Evolutionary conservation across 2,329 filamentous ascomycete genomes (phyloP).

Genomic region (Pseudocercospora fuligena): DNA sequence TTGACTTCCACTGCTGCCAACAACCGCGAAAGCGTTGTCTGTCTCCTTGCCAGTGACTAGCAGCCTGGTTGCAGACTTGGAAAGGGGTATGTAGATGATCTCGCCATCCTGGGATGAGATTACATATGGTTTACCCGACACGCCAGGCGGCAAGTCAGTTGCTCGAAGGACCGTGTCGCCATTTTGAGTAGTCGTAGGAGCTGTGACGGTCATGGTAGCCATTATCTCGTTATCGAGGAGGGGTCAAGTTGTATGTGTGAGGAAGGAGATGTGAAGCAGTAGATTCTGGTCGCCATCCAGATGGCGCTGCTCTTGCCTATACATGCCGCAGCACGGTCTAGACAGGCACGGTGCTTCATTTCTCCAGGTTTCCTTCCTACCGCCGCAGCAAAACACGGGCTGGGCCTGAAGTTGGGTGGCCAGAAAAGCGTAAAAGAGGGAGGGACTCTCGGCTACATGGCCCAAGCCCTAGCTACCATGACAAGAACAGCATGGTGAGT

Average conservation of each 20-base stretch:
- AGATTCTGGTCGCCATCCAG: not conserved
- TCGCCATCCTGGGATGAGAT: constrained; percentile 51
- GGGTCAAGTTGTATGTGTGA: not conserved
- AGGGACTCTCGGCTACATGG: constrained; percentile 11
- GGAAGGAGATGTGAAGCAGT: not conserved
- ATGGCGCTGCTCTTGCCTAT: not conserved
- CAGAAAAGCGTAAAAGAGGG: not conserved
- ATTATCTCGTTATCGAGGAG: not conserved
- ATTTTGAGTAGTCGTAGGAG: constrained; percentile 2
- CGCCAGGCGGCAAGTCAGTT: constrained; percentile 27
- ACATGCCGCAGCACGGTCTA: not conserved
- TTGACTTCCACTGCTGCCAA: constrained; percentile 55
- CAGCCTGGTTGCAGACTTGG: constrained; percentile 58
- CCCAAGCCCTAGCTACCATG: constrained; percentile 15
- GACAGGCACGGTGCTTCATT: not conserved
- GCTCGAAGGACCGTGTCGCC: constrained; percentile 9
- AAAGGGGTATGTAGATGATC: constrained; percentile 57
- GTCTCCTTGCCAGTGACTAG: constrained; percentile 59
- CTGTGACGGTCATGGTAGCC: constrained; percentile 7
- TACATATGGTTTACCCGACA: constrained; percentile 32
- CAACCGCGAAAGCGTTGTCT: constrained; percentile 57
- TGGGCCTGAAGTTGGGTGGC: not conserved
- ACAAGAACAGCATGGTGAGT: constrained; percentile 2
- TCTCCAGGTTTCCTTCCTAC: not conserved
- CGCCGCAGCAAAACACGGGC: not conserved